A percentile compares a stretch with the other conserved stretches of the same genome.
Conservation (phyloP, 371 early-diverging fungal species). For the Lichtheimia ornata region DNA sequence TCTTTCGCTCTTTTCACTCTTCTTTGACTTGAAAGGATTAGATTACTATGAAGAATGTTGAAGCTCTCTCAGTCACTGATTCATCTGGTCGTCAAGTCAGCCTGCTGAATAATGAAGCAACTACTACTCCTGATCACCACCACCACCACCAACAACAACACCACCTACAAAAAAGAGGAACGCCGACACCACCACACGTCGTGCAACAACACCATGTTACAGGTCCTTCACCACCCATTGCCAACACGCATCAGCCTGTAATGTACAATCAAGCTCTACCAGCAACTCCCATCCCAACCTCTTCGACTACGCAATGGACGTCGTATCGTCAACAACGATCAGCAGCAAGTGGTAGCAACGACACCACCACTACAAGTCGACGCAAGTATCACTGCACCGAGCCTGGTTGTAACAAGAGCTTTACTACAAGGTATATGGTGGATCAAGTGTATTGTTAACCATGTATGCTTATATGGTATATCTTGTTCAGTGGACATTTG, state of each 20-base stretch:
- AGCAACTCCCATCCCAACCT: background rate
- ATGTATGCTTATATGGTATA: background rate
- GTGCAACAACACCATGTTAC: background rate
- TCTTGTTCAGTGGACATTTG: conserved; percentile 71
- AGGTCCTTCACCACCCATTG: background rate
- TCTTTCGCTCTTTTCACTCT: conserved; percentile 7
- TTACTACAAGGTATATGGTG: conserved; percentile 44
- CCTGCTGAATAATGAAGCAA: conserved; percentile 14
- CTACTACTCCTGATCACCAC: background rate
- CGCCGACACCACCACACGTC: background rate
- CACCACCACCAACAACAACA: background rate
- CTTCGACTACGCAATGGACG: background rate
- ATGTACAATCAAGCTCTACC: background rate
- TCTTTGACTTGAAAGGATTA: background rate
- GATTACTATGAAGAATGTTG: background rate
- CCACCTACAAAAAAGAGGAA: conserved; percentile 5
- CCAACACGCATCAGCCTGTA: background rate
- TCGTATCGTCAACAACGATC: background rate
- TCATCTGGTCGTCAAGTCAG: conserved; percentile 29
- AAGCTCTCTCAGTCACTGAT: conserved; percentile 21
- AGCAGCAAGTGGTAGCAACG: background rate
- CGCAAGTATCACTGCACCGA: conserved; percentile 44
- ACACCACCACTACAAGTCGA: conserved; percentile 16
- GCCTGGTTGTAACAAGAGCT: conserved; percentile 50
- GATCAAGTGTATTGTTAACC: background rate